These are phyloP conservation scores for Arachis stenosperma DNA, from an alignment of 306 rosid species.

Conservation along the genomic window DNA sequence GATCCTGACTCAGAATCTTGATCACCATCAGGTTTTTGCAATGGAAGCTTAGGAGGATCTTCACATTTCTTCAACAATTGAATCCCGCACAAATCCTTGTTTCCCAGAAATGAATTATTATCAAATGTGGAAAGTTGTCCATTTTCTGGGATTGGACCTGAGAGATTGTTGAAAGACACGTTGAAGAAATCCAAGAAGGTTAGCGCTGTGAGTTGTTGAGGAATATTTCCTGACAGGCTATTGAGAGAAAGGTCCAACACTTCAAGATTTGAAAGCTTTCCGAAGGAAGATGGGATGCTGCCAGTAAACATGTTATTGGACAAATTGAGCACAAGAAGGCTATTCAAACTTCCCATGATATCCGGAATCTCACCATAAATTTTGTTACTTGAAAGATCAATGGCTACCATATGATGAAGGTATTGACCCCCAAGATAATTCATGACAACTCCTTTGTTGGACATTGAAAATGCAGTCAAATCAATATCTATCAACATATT, in stretches of 20 bases:
- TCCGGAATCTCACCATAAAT: constrained; percentile 25
- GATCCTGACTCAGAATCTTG: neutral
- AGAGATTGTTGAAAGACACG: constrained; percentile 29
- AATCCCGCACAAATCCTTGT: constrained; percentile 12
- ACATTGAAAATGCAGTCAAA: neutral
- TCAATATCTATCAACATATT: too few relatives aligned
- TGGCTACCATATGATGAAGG: constrained; percentile 15
- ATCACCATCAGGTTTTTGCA: neutral
- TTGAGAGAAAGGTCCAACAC: constrained; percentile 31
- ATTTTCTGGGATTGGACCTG: constrained; percentile 25
- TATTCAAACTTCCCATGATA: neutral
- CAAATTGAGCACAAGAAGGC: constrained; percentile 11
- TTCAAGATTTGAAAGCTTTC: constrained; percentile 29
- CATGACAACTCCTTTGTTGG: constrained; percentile 7
- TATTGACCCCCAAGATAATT: neutral
- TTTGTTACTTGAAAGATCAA: constrained; percentile 33
- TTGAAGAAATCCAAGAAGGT: constrained; percentile 27
- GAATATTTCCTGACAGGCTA: constrained; percentile 28
- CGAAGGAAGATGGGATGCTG: constrained; percentile 16
- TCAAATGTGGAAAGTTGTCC: constrained; percentile 22
- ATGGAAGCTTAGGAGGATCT: neutral
- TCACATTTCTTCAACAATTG: constrained; percentile 17
- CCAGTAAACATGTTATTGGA: constrained; percentile 26
- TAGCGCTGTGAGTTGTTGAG: constrained; percentile 9
- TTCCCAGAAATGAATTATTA: constrained; percentile 14